phyloP scores from a whole-genome alignment of 345 rosid genomes.

The Linum usitatissimum region DNA sequence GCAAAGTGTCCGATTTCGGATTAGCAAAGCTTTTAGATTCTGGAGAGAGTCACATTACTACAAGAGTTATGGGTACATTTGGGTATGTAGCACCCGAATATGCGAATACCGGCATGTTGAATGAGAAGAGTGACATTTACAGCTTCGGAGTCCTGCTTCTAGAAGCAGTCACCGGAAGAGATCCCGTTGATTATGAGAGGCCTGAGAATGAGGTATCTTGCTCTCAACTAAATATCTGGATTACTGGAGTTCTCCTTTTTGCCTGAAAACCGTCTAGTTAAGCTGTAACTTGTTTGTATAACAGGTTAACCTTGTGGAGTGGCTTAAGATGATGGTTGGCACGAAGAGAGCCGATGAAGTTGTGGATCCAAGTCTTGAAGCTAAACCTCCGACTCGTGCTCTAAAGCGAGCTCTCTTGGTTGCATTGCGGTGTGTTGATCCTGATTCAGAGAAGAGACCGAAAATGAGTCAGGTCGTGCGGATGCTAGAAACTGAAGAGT shows the following conservation, averaged over 20 bases:
- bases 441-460: constrained; percentile 85
- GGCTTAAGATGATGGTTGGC: constrained; percentile 91
- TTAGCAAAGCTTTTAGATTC: constrained; percentile 91
- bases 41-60: constrained; percentile 74
- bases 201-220: constrained; percentile 71
- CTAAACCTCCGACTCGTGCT: constrained; percentile 66
- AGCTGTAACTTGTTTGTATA: constrained; percentile 10
- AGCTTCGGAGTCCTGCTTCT: constrained; percentile 87
- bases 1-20: constrained; percentile 90
- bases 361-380: constrained; percentile 66
- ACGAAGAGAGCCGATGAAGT: constrained; percentile 74
- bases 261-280: constrained; percentile 3
- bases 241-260: not conserved
- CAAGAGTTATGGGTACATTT: constrained; percentile 97
- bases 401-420: constrained; percentile 89
- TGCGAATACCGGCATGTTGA: constrained; percentile 82
- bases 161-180: constrained; percentile 98
- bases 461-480: constrained; percentile 94
- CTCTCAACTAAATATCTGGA: not conserved
- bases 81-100: constrained; percentile 99
- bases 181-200: constrained; percentile 81
- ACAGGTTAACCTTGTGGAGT: constrained; percentile 90
- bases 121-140: constrained; percentile 95
- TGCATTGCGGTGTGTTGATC: constrained; percentile 93
- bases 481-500: constrained; percentile 91